phyloP scores from a whole-genome alignment of 331 rosid species.

The Stylosanthes scabra region DNA sequence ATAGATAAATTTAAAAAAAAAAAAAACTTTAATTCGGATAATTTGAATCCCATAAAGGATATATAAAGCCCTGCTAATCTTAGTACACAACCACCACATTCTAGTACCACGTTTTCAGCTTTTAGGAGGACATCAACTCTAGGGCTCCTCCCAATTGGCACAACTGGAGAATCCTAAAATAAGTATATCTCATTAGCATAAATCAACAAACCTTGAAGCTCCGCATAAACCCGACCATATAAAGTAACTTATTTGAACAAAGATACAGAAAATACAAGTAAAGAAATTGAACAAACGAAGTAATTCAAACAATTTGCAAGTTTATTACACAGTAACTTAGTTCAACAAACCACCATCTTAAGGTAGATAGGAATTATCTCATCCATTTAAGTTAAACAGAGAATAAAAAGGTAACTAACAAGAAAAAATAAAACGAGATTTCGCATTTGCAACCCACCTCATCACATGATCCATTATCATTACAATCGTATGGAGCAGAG shows the following conservation, averaged over 20 bases:
- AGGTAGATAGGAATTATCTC: conserved; percentile 20
- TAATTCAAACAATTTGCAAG: conserved; percentile 21
- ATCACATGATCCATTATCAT: conserved; percentile 83
- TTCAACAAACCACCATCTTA: conserved; percentile 1
- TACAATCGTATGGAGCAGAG: conserved; percentile 84
- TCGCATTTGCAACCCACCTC: conserved; percentile 64
- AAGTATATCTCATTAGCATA: conserved; percentile 34
- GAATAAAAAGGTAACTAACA: neutral
- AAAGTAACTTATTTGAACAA: conserved; percentile 13
- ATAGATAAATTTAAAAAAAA: neutral
- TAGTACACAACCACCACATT: conserved; percentile 78
- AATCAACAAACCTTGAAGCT: conserved; percentile 16
- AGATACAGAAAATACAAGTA: conserved; percentile 15
- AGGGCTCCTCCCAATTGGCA: conserved; percentile 88
- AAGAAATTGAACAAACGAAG: conserved; percentile 4
- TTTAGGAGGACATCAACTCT: conserved; percentile 78
- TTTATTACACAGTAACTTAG: conserved; percentile 16
- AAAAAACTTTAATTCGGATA: conserved; percentile 14
- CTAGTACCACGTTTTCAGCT: conserved; percentile 77
- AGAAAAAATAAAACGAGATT: conserved; percentile 5
- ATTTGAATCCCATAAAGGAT: conserved; percentile 64
- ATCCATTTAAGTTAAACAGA: conserved; percentile 11
- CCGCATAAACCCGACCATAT: conserved; percentile 2
- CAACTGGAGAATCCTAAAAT: conserved; percentile 77
- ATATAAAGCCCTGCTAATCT: conserved; percentile 96